Conservation (phyloP, 306 rosid species). For the Echinosophora koreensis region DNA sequence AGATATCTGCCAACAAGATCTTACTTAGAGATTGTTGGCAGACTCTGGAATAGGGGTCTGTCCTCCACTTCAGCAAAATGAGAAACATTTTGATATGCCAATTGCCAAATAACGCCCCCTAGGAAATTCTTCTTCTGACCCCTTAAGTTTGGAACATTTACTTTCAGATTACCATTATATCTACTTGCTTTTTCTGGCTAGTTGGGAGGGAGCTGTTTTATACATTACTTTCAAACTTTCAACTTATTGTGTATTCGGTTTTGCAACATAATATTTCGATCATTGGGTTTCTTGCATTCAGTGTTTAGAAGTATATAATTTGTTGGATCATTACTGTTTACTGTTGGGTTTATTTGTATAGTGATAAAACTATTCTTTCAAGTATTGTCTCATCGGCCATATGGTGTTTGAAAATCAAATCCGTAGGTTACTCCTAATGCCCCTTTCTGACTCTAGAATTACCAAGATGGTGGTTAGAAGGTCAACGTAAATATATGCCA, state of each 20-base stretch:
- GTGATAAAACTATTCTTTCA: background rate
- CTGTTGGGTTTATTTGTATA: background rate
- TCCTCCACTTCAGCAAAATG: background rate
- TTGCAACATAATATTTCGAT: slow-evolving; percentile 6
- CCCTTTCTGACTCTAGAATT: background rate
- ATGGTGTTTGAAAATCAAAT: background rate
- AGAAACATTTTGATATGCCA: slow-evolving; percentile 10
- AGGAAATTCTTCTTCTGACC: slow-evolving; percentile 17
- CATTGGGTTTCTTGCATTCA: slow-evolving; percentile 17
- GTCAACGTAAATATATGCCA: background rate
- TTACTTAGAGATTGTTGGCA: slow-evolving; percentile 9
- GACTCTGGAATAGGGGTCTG: slow-evolving; percentile 9
- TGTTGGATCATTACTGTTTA: slow-evolving; percentile 13
- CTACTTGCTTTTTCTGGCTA: background rate
- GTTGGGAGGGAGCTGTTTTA: background rate
- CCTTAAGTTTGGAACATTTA: slow-evolving; percentile 10
- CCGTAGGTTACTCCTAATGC: background rate
- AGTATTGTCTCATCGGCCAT: background rate
- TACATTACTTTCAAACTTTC: slow-evolving; percentile 16
- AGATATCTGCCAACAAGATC: slow-evolving; percentile 23
- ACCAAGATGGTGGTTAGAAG: slow-evolving; percentile 4
- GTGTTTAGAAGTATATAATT: slow-evolving; percentile 18
- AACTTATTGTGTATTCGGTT: slow-evolving; percentile 1
- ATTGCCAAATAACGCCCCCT: slow-evolving; percentile 21
- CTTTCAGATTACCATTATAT: slow-evolving; percentile 29